These are phyloP conservation scores for Erysimum pusillum DNA, from an alignment of 441 rosid genomes.

Conservation along the genomic window DNA sequence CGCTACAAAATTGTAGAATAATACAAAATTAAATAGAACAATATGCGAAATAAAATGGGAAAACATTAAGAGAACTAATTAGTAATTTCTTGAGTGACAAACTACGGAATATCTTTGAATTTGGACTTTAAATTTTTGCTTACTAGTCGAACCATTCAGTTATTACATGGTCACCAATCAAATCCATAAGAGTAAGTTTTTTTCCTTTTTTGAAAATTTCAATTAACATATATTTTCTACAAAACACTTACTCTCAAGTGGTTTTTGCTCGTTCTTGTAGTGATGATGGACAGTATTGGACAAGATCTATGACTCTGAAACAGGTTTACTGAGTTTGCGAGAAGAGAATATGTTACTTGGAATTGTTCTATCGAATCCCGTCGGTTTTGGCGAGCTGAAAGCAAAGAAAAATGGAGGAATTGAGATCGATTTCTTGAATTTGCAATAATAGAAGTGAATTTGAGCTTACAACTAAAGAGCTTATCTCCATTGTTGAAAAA, in stretches of 20 bases:
- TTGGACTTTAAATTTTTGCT: neutral
- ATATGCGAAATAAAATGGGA: neutral
- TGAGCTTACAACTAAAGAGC: slow-evolving; percentile 48
- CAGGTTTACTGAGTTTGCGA: neutral
- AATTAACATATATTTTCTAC: neutral
- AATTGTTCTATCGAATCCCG: neutral
- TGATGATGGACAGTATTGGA: slow-evolving; percentile 18
- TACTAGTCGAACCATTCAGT: neutral
- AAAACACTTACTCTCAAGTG: slow-evolving; percentile 38
- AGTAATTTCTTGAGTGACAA: neutral
- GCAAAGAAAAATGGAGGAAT: neutral
- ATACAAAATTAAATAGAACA: neutral
- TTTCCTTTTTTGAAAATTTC: neutral
- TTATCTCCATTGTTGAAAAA: slow-evolving; percentile 39
- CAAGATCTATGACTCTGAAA: slow-evolving; percentile 4
- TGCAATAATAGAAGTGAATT: neutral
- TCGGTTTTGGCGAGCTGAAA: slow-evolving; percentile 32
- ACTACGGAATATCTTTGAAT: neutral
- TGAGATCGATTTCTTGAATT: neutral
- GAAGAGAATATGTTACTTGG: slow-evolving; percentile 14
- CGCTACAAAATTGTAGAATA: neutral
- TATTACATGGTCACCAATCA: neutral
- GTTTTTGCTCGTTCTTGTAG: slow-evolving; percentile 28
- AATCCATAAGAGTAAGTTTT: neutral
- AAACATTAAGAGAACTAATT: neutral